Percentiles rank a stretch among this genome's conserved stretches.
Evolutionary conservation across 23 red algal species (phyloP).

Genomic region (Chondrus crispus): DNA sequence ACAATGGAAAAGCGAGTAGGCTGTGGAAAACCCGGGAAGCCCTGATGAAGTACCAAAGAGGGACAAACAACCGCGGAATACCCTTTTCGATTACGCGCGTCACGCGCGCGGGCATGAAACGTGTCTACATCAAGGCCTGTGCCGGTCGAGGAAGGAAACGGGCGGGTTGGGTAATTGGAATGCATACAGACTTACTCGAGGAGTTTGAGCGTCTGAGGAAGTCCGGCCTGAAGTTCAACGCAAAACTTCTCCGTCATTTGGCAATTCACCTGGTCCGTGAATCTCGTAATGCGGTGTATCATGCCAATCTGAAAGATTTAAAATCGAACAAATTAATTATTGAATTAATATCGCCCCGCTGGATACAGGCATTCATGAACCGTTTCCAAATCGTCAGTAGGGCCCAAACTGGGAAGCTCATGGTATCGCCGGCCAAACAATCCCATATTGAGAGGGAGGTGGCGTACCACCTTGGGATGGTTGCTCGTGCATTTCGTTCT

Average conservation of each 20-base stretch:
- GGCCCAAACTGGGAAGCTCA: not conserved
- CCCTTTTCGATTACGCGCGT: too few relatives aligned
- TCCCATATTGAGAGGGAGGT: conserved; percentile 19
- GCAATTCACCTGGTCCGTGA: not conserved
- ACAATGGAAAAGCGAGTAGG: not conserved
- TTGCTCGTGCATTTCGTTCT: not conserved
- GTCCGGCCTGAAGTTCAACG: not conserved
- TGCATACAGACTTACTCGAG: conserved; percentile 2
- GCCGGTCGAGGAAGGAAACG: too few relatives aligned
- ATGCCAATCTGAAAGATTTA: not conserved
- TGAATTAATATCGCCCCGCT: not conserved
- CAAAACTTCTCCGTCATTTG: not conserved
- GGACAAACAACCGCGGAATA: too few relatives aligned
- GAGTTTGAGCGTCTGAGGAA: not conserved
- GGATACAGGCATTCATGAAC: not conserved
- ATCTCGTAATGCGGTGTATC: too few relatives aligned
- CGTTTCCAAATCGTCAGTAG: not conserved
- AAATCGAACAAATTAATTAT: not conserved
- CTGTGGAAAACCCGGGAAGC: not conserved
- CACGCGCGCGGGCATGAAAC: too few relatives aligned
- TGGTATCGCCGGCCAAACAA: conserved; percentile 1
- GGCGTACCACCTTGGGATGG: not conserved
- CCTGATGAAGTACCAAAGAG: not conserved
- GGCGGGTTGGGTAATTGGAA: not conserved
- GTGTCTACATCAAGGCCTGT: too few relatives aligned